These are phyloP conservation scores for Neopestalotiopsis sp. DNA, from an alignment of 2,329 filamentous ascomycete genomes.

Conservation along the genomic window DNA sequence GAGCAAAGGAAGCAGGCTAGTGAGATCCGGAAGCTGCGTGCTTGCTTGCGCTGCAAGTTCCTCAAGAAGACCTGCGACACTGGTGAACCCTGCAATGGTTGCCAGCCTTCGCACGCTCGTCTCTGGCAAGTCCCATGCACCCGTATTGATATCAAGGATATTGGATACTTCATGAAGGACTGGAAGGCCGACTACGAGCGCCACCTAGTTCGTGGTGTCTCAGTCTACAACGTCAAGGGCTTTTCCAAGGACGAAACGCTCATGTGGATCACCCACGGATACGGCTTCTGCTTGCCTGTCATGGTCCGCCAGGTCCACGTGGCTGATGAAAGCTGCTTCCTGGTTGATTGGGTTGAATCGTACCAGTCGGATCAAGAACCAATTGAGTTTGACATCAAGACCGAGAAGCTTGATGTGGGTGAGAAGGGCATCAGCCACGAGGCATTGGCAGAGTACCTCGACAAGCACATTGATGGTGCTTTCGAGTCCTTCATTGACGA, in stretches of 20 bases:
- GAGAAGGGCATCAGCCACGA: constrained; percentile 84
- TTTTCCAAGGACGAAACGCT: constrained; percentile 69
- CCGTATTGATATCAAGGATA: constrained; percentile 97
- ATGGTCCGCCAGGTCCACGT: constrained; percentile 94
- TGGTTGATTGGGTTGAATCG: constrained; percentile 91
- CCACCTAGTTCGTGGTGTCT: constrained; percentile 84
- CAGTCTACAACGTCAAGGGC: constrained; percentile 94
- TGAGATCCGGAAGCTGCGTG: constrained; percentile 93
- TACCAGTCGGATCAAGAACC: constrained; percentile 71
- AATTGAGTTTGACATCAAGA: constrained; percentile 83
- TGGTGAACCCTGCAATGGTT: constrained; percentile 93
- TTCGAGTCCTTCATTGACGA: constrained; percentile 95
- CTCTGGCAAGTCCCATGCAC: constrained; percentile 98
- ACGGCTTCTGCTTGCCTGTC: constrained; percentile 90
- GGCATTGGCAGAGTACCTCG: constrained; percentile 87
- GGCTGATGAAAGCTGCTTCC: constrained; percentile 89
- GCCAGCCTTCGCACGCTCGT: constrained; percentile 92
- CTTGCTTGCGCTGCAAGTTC: constrained; percentile 96
- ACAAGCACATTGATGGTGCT: constrained; percentile 89
- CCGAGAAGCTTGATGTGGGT: constrained; percentile 86
- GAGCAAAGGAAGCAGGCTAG: constrained; percentile 96
- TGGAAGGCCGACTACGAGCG: constrained; percentile 98
- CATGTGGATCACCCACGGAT: constrained; percentile 95
- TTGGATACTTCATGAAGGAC: constrained; percentile 98
- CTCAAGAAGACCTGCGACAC: constrained; percentile 99